These are phyloP conservation scores for Brasenia schreberi DNA, from an alignment of 164 flowering plant species.

Conservation along the genomic window DNA sequence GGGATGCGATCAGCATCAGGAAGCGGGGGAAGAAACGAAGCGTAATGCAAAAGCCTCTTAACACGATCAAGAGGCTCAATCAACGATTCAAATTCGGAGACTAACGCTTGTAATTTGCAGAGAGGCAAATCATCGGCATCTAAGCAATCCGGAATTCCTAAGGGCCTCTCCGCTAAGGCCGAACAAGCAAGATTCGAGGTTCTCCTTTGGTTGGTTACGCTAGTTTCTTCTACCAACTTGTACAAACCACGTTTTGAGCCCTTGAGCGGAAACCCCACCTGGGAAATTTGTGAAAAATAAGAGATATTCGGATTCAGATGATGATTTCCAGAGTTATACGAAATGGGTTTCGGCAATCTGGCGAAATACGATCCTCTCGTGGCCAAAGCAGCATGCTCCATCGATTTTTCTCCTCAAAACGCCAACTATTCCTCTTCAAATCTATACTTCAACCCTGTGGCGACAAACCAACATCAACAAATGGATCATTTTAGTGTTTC, in stretches of 20 bases:
- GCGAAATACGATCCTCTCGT: conserved; percentile 14
- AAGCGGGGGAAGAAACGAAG: conserved; percentile 31
- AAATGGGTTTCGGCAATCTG: conserved; percentile 9
- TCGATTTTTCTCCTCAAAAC: conserved; percentile 3
- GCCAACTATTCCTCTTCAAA: not conserved
- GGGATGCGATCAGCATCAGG: conserved; percentile 25
- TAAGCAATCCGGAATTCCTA: conserved; percentile 7
- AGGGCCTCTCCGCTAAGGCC: conserved; percentile 21
- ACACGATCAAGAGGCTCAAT: conserved; percentile 66
- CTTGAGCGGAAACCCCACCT: not conserved
- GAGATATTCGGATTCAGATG: not conserved
- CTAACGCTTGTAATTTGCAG: conserved; percentile 22
- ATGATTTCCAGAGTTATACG: not conserved
- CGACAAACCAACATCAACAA: too few relatives aligned
- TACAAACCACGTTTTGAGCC: not conserved
- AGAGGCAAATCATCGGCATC: conserved; percentile 11
- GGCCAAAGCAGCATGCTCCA: conserved; percentile 26
- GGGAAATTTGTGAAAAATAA: not conserved
- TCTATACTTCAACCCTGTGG: too few relatives aligned
- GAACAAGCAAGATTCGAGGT: conserved; percentile 16
- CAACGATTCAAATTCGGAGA: conserved; percentile 47
- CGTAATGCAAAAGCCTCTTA: conserved; percentile 52
- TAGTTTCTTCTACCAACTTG: not conserved
- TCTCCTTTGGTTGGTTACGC: not conserved
- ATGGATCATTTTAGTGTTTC: too few relatives aligned